Percentiles rank a stretch among this genome's conserved stretches.
These are phyloP conservation scores for Diaporthe velutina DNA, from an alignment of 2,329 filamentous ascomycete genomes.

Conservation along the genomic window DNA sequence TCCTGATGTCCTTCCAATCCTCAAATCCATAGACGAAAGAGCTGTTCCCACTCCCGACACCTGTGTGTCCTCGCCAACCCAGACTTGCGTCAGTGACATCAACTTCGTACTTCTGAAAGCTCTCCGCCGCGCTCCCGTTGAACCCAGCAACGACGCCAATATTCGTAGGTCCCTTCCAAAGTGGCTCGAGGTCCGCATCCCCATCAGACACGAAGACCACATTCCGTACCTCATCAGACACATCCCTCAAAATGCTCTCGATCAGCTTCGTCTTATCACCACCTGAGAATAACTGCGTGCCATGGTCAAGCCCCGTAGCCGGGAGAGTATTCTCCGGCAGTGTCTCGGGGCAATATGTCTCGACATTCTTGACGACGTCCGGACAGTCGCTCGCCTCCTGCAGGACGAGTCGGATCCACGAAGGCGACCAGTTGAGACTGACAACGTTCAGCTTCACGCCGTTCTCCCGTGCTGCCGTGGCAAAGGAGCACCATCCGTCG, in stretches of 20 bases:
- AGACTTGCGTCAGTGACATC: neutral
- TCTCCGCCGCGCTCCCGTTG: neutral
- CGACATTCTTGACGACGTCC: neutral
- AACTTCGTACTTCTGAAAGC: neutral
- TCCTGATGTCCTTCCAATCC: neutral
- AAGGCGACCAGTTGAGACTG: constrained; percentile 16
- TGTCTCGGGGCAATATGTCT: constrained; percentile 12
- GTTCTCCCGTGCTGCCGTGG: neutral
- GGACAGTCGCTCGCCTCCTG: constrained; percentile 1
- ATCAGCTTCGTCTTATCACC: constrained; percentile 18
- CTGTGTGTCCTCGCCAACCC: constrained; percentile 9
- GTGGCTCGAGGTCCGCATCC: constrained; percentile 4
- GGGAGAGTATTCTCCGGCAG: neutral
- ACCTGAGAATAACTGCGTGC: neutral
- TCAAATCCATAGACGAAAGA: neutral
- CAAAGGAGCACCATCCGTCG: neutral
- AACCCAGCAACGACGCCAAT: constrained; percentile 15
- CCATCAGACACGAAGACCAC: constrained; percentile 9
- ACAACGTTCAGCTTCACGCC: constrained; percentile 2
- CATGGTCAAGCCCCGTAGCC: neutral
- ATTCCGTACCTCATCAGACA: neutral
- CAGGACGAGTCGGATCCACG: constrained; percentile 7
- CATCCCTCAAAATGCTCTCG: neutral
- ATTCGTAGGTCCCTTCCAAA: constrained; percentile 1
- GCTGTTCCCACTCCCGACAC: neutral